Conservation (phyloP, 495 filamentous ascomycete species). For the Wilcoxina mikolae region DNA sequence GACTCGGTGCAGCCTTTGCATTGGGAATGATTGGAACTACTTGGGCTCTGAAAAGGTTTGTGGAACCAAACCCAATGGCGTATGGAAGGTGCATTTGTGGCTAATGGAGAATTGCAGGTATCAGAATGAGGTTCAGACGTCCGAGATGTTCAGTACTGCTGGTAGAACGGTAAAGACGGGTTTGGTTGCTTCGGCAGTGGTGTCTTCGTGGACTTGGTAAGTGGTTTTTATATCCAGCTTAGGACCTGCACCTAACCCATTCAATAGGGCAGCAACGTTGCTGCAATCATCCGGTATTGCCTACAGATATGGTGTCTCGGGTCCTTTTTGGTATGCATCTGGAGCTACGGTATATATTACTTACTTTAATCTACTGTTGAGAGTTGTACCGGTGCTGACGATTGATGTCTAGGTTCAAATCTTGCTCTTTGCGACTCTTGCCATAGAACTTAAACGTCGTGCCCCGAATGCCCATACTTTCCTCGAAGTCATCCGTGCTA, state of each 20-base stretch:
- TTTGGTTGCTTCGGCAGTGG: slow-evolving; percentile 86
- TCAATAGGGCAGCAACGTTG: slow-evolving; percentile 48
- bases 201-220: slow-evolving; percentile 86
- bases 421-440: slow-evolving; percentile 79
- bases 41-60: slow-evolving; percentile 53
- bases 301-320: slow-evolving; percentile 83
- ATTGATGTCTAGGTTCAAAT: slow-evolving; percentile 67
- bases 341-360: slow-evolving; percentile 42
- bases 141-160: slow-evolving; percentile 93
- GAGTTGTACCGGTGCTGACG: slow-evolving; percentile 31
- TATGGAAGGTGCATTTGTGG: not conserved
- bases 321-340: slow-evolving; percentile 79
- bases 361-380: slow-evolving; percentile 39
- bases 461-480: slow-evolving; percentile 81
- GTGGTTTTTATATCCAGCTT: slow-evolving; percentile 31
- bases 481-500: slow-evolving; percentile 55
- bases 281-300: slow-evolving; percentile 77
- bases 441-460: slow-evolving; percentile 81
- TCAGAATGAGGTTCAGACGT: slow-evolving; percentile 87
- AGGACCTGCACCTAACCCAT: not conserved
- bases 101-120: slow-evolving; percentile 38
- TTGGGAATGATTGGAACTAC: slow-evolving; percentile 68
- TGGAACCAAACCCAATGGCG: slow-evolving; percentile 1
- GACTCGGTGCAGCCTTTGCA: slow-evolving; percentile 61
- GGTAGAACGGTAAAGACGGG: slow-evolving; percentile 89